These are phyloP conservation scores for Leccinellum rugosiceps DNA, from an alignment of 768 basidiomycete genomes.

Conservation along the genomic window DNA sequence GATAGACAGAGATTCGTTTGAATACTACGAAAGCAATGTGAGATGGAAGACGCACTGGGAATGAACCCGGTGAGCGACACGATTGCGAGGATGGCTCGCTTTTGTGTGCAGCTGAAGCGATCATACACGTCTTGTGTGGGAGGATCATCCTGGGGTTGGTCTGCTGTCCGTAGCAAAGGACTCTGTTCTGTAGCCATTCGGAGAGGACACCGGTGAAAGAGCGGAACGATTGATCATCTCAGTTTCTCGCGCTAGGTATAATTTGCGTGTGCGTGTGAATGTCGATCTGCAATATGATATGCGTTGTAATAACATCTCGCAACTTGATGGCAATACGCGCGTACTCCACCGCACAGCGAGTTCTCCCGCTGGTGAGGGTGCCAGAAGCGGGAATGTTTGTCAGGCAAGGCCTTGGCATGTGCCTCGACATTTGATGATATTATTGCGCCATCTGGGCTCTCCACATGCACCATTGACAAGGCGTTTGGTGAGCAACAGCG, in stretches of 20 bases:
- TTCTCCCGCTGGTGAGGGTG: background rate
- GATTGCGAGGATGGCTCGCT: slow-evolving; percentile 51
- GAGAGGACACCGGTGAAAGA: background rate
- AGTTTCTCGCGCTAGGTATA: background rate
- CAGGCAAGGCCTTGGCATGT: background rate
- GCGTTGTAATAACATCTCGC: background rate
- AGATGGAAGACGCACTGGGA: slow-evolving; percentile 43
- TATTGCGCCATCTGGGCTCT: background rate
- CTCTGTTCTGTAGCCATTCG: background rate
- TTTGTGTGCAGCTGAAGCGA: slow-evolving; percentile 52
- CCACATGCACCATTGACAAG: background rate
- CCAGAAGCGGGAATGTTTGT: background rate
- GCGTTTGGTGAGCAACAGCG: background rate
- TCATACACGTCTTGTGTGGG: slow-evolving; percentile 43
- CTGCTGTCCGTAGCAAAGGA: background rate
- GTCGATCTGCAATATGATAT: background rate
- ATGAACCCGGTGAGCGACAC: slow-evolving; percentile 62
- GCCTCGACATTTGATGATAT: background rate
- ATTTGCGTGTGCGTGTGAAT: background rate
- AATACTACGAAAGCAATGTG: background rate
- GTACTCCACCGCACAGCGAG: background rate
- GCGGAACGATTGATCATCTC: background rate
- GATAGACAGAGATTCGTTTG: background rate
- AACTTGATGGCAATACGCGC: too few species aligned
- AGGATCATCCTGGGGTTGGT: background rate